A percentile compares a stretch with the other conserved stretches of the same genome.
Evolutionary conservation across 306 rosid genomes (phyloP).

Genomic region (Senna siamea): DNA sequence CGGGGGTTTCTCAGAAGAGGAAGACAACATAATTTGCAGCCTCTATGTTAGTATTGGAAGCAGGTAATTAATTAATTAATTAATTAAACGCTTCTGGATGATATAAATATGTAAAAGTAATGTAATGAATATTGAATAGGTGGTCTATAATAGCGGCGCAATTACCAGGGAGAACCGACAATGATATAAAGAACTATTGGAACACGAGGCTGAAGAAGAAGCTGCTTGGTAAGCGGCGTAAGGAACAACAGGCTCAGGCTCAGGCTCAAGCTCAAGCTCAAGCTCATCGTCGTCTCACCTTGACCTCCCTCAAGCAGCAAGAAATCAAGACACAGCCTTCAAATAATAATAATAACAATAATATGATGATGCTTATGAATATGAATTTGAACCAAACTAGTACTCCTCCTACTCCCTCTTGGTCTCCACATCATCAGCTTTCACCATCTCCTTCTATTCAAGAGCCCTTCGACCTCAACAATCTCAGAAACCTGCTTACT

Average conservation of each 20-base stretch:
- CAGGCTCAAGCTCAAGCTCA: constrained; percentile 34
- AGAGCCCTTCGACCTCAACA: no score
- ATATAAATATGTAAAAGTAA: no score
- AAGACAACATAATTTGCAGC: constrained; percentile 87
- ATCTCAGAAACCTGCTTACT: no score
- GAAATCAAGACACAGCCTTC: constrained; percentile 22
- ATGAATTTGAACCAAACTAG: neutral
- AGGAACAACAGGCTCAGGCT: constrained; percentile 47
- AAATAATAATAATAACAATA: constrained; percentile 47
- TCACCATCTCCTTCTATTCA: no score
- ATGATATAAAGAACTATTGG: constrained; percentile 90
- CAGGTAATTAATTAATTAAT: constrained; percentile 51
- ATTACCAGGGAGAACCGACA: constrained; percentile 87
- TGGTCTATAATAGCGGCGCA: constrained; percentile 94
- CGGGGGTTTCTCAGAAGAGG: constrained; percentile 84
- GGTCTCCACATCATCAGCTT: no score
- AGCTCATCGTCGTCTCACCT: no score
- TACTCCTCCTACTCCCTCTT: no score
- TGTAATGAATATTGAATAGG: no score
- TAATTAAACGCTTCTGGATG: no score
- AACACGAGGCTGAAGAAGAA: constrained; percentile 89
- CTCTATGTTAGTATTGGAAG: constrained; percentile 85
- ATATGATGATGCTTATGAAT: no score
- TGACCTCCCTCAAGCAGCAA: no score
- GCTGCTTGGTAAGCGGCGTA: constrained; percentile 69